Conservation (phyloP, 2,329 filamentous ascomycete species). For the Pseudofabraea citricarpa region DNA sequence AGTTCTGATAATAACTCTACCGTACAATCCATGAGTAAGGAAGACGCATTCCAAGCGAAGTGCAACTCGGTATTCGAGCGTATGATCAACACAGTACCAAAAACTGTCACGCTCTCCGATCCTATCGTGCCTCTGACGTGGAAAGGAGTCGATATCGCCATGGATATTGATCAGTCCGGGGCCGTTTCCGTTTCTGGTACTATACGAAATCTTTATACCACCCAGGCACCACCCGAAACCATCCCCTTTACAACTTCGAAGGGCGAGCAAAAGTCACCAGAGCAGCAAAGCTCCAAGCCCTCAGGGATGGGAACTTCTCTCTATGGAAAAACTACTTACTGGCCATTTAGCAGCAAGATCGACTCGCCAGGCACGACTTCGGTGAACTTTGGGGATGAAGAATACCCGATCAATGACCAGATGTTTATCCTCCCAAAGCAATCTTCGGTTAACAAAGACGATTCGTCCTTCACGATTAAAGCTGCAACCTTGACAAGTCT, state of each 20-base stretch:
- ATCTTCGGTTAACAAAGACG: constrained; percentile 1
- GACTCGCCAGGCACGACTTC: constrained; percentile 7
- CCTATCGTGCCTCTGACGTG: constrained; percentile 3
- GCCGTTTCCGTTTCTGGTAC: constrained; percentile 5
- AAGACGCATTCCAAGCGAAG: constrained; percentile 5
- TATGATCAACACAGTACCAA: constrained; percentile 8
- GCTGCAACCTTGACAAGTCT: constrained; percentile 8
- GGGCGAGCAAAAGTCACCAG: neutral
- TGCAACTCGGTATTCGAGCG: constrained; percentile 11
- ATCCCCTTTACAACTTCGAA: constrained; percentile 2
- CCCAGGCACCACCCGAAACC: neutral
- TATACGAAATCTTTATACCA: constrained; percentile 7
- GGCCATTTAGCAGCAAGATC: constrained; percentile 5
- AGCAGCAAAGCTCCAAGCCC: neutral
- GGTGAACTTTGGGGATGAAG: constrained; percentile 4
- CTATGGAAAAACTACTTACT: constrained; percentile 7
- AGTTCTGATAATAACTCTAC: constrained; percentile 12
- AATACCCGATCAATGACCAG: constrained; percentile 9
- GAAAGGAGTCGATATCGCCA: constrained; percentile 1
- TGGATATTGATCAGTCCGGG: constrained; percentile 3
- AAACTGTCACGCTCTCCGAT: constrained; percentile 5
- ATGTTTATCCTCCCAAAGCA: constrained; percentile 11
- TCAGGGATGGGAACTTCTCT: constrained; percentile 1
- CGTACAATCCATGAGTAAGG: constrained; percentile 4
- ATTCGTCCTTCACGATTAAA: constrained; percentile 4